Evolutionary conservation across 2,329 filamentous ascomycete genomes (phyloP), one percentile per base, ranked within the genome.

Genomic region (Erysiphe pulchra): DNA sequence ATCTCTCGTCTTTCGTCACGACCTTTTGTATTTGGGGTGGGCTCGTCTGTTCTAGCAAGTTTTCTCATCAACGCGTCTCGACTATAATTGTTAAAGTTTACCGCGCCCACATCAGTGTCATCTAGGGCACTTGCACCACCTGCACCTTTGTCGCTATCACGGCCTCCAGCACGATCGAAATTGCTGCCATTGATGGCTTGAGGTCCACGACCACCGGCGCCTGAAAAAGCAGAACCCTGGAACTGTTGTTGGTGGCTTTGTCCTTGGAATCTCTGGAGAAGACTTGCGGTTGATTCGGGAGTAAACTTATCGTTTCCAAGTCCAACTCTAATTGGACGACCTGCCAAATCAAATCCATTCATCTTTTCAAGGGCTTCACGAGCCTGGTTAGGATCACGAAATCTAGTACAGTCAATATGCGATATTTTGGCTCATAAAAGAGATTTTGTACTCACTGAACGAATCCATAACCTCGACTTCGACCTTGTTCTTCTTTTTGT

Each of bases 301-400:
- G 86, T 95, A 66, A 95, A 95, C 75, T 95, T 95, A 81, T 98
- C 90, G 68, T 94, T 98, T 65, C 90, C 90, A 67, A 98, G 83
- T 63, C 90, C 90, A 63, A 98, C 92, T 60, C 90, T 85, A 62
- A 98, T 95, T 52, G 86, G 85, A 61, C 90, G 86, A 63, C 86
- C 86, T 57, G 90, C 90, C 55, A 98, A 77, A 65, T 95, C 90
- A 66, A 95, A 98, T 52, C 87, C 86, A 64, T 98, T 98, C 87
- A 98, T 94, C 65, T 94, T 93, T 63, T 94, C 85, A 52, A 98
- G 69, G 50, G 90, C 92, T 62, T 93, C 83, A 59, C 87, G 83
- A 59, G 90, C 90, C 63, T 94, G 77, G 52, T 75, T 75, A 48
- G 87, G 85, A 59, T 95, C 82, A 57, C 80, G 78, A 63, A 92